phyloP scores from a whole-genome alignment of 345 rosid species.

The Aurinia saxatilis region DNA sequence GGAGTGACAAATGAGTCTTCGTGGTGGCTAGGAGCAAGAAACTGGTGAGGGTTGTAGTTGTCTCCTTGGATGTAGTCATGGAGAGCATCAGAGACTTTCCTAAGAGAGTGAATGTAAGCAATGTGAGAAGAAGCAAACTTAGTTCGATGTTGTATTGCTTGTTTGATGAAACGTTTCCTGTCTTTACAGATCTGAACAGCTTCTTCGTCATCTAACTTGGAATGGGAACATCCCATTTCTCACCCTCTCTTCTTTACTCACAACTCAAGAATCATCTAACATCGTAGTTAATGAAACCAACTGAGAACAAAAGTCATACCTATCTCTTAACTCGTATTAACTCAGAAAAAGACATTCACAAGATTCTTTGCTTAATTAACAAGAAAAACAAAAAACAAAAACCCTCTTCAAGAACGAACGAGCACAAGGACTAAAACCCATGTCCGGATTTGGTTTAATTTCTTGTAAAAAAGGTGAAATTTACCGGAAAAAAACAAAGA shows the following conservation, averaged over 20 bases:
- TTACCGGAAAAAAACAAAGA: background rate
- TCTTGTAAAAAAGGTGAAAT: background rate
- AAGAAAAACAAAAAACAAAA: slow-evolving; percentile 13
- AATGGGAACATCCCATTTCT: slow-evolving; percentile 92
- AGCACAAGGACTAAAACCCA: slow-evolving; percentile 6
- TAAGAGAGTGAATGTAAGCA: slow-evolving; percentile 77
- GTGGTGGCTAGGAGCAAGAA: slow-evolving; percentile 7
- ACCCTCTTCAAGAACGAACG: slow-evolving; percentile 20
- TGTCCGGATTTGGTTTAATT: background rate
- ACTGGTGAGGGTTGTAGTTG: slow-evolving; percentile 45
- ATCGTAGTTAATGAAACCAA: too few species aligned
- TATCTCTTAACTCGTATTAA: background rate
- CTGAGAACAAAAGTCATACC: background rate
- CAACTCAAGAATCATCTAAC: background rate
- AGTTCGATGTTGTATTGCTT: slow-evolving; percentile 83
- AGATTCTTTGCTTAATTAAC: slow-evolving; percentile 26
- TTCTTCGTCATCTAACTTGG: slow-evolving; percentile 83
- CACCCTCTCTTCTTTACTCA: slow-evolving; percentile 16
- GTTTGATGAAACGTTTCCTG: slow-evolving; percentile 77
- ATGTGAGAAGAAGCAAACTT: slow-evolving; percentile 67
- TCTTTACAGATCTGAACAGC: slow-evolving; percentile 95
- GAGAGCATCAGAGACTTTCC: slow-evolving; percentile 82
- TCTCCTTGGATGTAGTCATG: slow-evolving; percentile 67
- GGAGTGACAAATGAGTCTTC: slow-evolving; percentile 55
- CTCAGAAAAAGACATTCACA: background rate